Evolutionary conservation across 148 eudicot species (phyloP).

Genomic region (Arbutus unedo): DNA sequence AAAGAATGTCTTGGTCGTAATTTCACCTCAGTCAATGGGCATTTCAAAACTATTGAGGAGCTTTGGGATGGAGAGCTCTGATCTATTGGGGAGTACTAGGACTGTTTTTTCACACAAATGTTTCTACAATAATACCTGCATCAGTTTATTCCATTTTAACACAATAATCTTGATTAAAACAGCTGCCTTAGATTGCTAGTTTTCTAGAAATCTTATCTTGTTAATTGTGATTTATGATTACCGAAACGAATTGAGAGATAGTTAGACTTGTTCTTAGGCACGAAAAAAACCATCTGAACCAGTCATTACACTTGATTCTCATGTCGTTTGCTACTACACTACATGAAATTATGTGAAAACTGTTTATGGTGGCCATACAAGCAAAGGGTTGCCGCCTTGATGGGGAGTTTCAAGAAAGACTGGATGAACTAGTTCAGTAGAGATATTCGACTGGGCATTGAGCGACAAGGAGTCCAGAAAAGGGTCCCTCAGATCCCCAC

Average conservation of each 20-base stretch:
- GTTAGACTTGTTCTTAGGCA: background rate
- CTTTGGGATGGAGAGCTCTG: slow-evolving; percentile 39
- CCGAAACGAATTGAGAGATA: background rate
- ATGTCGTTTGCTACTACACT: background rate
- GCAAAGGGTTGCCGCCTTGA: slow-evolving; percentile 40
- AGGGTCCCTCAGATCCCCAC: slow-evolving; percentile 31
- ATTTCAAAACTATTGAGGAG: slow-evolving; percentile 42
- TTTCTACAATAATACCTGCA: background rate
- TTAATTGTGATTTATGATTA: too few species aligned
- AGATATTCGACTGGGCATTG: slow-evolving; percentile 38
- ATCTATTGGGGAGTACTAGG: background rate
- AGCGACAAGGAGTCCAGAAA: slow-evolving; percentile 35
- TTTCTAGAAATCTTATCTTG: background rate
- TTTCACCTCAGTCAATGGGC: slow-evolving; percentile 44
- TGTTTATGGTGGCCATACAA: slow-evolving; percentile 27
- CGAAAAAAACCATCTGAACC: background rate
- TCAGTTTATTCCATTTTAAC: background rate
- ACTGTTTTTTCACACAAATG: background rate
- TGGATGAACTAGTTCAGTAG: slow-evolving; percentile 47
- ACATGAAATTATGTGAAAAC: slow-evolving; percentile 21
- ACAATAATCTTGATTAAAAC: background rate
- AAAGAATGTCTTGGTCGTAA: slow-evolving; percentile 41
- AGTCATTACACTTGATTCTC: background rate
- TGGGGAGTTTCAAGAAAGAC: slow-evolving; percentile 18
- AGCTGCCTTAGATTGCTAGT: background rate